Evolutionary conservation across 805 yeast species (phyloP).

Genomic region (Lachancea fermentati): DNA sequence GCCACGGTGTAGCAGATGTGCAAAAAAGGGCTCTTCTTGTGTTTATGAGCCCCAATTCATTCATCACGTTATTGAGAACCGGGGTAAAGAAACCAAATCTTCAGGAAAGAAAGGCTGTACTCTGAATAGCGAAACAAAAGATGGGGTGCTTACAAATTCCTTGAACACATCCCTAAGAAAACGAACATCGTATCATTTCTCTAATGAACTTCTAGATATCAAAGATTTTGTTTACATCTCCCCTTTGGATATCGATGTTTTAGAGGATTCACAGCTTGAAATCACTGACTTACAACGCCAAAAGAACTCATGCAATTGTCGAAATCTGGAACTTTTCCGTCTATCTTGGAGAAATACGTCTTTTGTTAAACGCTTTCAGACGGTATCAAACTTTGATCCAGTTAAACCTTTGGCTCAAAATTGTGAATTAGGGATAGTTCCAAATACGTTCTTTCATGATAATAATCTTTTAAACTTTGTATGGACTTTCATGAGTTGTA

Average conservation of each 20-base stretch:
- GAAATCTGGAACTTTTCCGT: neutral
- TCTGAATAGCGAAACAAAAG: neutral
- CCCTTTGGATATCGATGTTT: slow-evolving; percentile 3
- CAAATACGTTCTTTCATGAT: slow-evolving; percentile 4
- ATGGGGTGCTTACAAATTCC: neutral
- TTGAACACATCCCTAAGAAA: neutral
- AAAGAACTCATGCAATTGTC: neutral
- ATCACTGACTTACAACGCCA: neutral
- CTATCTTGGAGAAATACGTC: slow-evolving; percentile 4
- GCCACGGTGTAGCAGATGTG: slow-evolving; percentile 12
- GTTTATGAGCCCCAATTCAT: slow-evolving; percentile 9
- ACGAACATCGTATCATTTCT: neutral
- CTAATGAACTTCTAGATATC: neutral
- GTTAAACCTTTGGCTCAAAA: slow-evolving; percentile 1
- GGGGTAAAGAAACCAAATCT: neutral
- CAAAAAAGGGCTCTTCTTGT: slow-evolving; percentile 4
- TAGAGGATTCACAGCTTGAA: slow-evolving; percentile 3
- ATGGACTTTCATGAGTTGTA: slow-evolving; percentile 6
- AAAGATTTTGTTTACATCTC: slow-evolving; percentile 6
- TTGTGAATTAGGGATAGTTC: neutral
- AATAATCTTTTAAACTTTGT: slow-evolving; percentile 6
- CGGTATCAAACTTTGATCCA: neutral
- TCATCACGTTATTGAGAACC: neutral
- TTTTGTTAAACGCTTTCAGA: neutral
- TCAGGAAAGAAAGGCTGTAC: neutral